Conservation (phyloP, 345 rosid species). For the Excoecaria cochinchinensis region DNA sequence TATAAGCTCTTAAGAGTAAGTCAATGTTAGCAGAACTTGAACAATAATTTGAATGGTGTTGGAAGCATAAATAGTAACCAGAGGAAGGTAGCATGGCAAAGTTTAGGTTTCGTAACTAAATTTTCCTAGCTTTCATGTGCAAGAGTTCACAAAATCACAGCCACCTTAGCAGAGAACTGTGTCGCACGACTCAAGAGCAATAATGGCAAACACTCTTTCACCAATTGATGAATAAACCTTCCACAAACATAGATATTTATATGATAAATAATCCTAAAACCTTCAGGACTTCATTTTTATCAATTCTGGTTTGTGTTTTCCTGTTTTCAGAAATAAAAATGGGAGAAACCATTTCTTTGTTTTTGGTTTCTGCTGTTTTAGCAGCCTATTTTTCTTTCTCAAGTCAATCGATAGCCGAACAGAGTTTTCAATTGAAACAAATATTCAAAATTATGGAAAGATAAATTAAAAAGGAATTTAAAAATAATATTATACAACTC, state of each 20-base stretch:
- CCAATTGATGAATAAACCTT: not conserved
- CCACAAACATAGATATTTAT: not conserved
- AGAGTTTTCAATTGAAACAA: not conserved
- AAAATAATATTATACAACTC: not conserved
- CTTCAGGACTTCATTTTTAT: not conserved
- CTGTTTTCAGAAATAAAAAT: not conserved
- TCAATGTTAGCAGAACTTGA: slow-evolving; percentile 21
- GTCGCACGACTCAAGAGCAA: not conserved
- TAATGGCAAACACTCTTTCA: not conserved
- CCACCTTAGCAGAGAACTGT: not conserved
- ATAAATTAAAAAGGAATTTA: no score
- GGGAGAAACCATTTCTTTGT: not conserved
- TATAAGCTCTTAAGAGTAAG: slow-evolving; percentile 96
- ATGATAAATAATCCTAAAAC: not conserved
- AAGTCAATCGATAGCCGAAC: not conserved
- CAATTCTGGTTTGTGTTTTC: not conserved
- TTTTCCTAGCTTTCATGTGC: not conserved
- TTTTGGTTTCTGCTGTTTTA: not conserved
- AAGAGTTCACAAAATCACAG: not conserved
- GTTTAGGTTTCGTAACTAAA: not conserved
- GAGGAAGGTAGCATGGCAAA: not conserved
- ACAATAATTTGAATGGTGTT: not conserved
- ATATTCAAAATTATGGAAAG: not conserved
- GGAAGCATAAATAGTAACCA: not conserved
- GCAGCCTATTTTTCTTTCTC: not conserved